Evolutionary conservation across 1,139 yeast genomes (phyloP).

Genomic region (Debaryomyces udenii): DNA sequence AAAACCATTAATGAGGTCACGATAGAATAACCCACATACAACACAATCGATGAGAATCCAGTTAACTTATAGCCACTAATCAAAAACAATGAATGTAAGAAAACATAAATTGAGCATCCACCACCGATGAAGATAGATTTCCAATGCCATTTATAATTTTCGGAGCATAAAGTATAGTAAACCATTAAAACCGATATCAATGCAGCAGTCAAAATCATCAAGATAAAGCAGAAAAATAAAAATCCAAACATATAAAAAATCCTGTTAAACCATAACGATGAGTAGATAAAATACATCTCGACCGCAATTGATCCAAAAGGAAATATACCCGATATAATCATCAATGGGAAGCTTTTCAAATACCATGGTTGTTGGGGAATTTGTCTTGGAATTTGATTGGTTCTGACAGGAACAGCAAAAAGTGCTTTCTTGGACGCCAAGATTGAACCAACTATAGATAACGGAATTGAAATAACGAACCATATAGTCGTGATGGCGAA

Average conservation of each 20-base stretch:
- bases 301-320: constrained; percentile 96
- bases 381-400: constrained; percentile 94
- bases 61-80: constrained; percentile 67
- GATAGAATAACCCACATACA: constrained; percentile 84
- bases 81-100: constrained; percentile 78
- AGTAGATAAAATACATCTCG: constrained; percentile 85
- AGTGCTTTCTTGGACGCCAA: constrained; percentile 69
- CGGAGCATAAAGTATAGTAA: constrained; percentile 85
- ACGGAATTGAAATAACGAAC: constrained; percentile 84
- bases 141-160: constrained; percentile 98
- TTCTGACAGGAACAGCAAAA: constrained; percentile 74
- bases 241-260: constrained; percentile 98
- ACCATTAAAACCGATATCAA: constrained; percentile 80
- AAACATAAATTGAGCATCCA: constrained; percentile 83
- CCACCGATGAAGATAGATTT: constrained; percentile 87
- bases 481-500: constrained; percentile 78
- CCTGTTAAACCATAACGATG: constrained; percentile 92
- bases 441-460: constrained; percentile 79
- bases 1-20: constrained; percentile 74
- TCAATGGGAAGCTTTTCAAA: constrained; percentile 64
- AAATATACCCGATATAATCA: constrained; percentile 83
- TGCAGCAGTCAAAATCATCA: constrained; percentile 81
- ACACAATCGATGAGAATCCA: constrained; percentile 73
- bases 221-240: constrained; percentile 79
- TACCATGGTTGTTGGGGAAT: constrained; percentile 92